Evolutionary conservation across 192 early-diverging fungal genomes (phyloP).

Genomic region (Coemansia sp.): DNA sequence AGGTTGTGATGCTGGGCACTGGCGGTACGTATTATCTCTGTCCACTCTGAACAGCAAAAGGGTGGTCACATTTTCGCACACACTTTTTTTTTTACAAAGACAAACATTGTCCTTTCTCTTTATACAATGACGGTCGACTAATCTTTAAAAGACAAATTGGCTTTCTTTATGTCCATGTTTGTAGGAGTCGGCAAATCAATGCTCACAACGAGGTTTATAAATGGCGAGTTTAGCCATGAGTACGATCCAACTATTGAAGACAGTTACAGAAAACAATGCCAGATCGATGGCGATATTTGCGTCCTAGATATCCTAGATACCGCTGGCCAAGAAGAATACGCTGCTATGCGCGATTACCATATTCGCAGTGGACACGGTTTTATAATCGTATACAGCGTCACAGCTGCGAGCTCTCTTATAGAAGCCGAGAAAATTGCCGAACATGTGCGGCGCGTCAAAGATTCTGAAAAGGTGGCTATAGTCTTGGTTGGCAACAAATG

Average conservation of each 20-base stretch:
- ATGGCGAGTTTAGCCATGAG: conserved; percentile 88
- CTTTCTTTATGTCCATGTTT: neutral
- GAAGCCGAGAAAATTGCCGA: conserved; percentile 75
- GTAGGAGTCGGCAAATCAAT: conserved; percentile 83
- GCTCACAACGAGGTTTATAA: conserved; percentile 92
- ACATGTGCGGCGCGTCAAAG: conserved; percentile 83
- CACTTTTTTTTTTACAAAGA: neutral
- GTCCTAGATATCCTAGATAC: conserved; percentile 92
- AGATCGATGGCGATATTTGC: conserved; percentile 80
- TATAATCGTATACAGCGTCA: conserved; percentile 82
- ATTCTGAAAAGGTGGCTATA: conserved; percentile 75
- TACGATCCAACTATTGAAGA: conserved; percentile 97
- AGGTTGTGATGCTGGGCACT: conserved; percentile 92
- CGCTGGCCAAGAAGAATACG: conserved; percentile 88
- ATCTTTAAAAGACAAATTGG: neutral
- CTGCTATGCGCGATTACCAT: conserved; percentile 81
- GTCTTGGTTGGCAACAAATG: conserved; percentile 90
- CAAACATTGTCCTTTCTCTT: neutral
- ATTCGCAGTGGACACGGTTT: conserved; percentile 90
- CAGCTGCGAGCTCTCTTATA: conserved; percentile 53
- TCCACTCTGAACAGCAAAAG: neutral
- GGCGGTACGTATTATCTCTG: conserved; percentile 67
- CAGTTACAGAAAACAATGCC: conserved; percentile 85
- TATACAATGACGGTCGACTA: neutral
- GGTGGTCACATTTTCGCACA: conserved; percentile 9